phyloP scores from a whole-genome alignment of 1,284 basidiomycete genomes.

The Boletus semigastroideus region DNA sequence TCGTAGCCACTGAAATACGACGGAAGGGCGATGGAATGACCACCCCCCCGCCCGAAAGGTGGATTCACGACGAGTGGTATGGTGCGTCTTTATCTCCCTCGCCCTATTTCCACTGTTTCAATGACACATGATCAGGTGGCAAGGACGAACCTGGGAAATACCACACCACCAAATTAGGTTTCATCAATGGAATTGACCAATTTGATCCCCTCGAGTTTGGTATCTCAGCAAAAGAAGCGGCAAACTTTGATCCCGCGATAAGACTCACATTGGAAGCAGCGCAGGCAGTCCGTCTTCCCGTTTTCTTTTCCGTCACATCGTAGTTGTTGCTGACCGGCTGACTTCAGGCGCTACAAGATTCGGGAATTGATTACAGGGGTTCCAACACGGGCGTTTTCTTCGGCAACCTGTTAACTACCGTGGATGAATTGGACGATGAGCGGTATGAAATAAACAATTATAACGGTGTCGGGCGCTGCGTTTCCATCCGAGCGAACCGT shows the following conservation, averaged over 20 bases:
- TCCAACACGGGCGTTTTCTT: conserved; percentile 36
- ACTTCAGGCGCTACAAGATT: conserved; percentile 32
- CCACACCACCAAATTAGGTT: conserved; percentile 29
- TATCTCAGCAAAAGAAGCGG: conserved; percentile 30
- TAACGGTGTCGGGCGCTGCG: conserved; percentile 28
- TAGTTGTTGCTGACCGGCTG: neutral
- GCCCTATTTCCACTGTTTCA: neutral
- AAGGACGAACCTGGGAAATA: conserved; percentile 32
- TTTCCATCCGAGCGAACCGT: conserved; percentile 41
- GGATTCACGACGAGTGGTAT: conserved; percentile 32
- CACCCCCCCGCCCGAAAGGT: conserved; percentile 25
- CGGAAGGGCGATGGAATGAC: conserved; percentile 32
- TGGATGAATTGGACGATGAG: conserved; percentile 30
- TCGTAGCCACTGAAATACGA: neutral
- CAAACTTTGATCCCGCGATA: conserved; percentile 27
- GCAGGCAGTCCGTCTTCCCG: conserved; percentile 22
- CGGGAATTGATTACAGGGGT: conserved; percentile 34
- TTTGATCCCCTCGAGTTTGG: conserved; percentile 36
- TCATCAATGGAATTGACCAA: conserved; percentile 31
- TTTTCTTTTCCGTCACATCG: too few species aligned
- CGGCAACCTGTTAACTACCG: conserved; percentile 28
- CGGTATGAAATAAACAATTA: conserved; percentile 27
- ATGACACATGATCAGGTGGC: conserved; percentile 14
- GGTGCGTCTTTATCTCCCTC: conserved; percentile 11
- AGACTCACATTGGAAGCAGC: conserved; percentile 24